Evolutionary conservation across 2,329 filamentous ascomycete species (phyloP).

Genomic region (Reticulascus tulasneorum): DNA sequence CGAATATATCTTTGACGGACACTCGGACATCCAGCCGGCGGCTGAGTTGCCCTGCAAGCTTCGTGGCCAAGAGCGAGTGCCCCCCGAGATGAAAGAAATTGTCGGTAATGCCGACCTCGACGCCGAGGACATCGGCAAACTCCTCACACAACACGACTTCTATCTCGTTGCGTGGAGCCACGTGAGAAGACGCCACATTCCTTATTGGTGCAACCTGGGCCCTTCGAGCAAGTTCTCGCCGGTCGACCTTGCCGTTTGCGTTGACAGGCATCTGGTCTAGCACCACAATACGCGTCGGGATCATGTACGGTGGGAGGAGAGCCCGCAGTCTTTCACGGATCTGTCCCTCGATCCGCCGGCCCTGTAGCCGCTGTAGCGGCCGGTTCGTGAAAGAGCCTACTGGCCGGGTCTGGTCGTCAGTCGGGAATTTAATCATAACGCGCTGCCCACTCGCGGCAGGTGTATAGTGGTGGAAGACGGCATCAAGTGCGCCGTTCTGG

Average conservation of each 20-base stretch:
- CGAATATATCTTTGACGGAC: slow-evolving; percentile 12
- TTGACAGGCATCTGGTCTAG: slow-evolving; percentile 22
- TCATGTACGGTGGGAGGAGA: slow-evolving; percentile 18
- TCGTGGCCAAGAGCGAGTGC: slow-evolving; percentile 12
- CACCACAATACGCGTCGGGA: slow-evolving; percentile 17
- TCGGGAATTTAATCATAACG: slow-evolving; percentile 1
- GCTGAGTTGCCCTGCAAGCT: not conserved
- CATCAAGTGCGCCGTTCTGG: slow-evolving; percentile 21
- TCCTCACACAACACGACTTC: slow-evolving; percentile 12
- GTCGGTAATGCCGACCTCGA: slow-evolving; percentile 7
- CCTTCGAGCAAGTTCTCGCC: slow-evolving; percentile 2
- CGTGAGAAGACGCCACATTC: too few species aligned
- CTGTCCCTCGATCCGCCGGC: not conserved
- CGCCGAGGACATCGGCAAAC: slow-evolving; percentile 3
- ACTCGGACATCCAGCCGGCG: slow-evolving; percentile 2
- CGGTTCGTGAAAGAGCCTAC: not conserved
- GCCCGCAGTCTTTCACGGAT: not conserved
- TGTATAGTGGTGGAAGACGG: slow-evolving; percentile 30
- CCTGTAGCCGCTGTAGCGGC: slow-evolving; percentile 3
- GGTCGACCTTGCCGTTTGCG: slow-evolving; percentile 20
- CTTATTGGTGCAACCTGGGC: too few species aligned
- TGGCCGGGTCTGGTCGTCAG: not conserved
- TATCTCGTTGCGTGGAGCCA: slow-evolving; percentile 11
- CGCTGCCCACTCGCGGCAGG: slow-evolving; percentile 1
- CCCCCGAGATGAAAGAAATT: slow-evolving; percentile 15